Percentiles rank a stretch among this genome's conserved stretches.
These are phyloP conservation scores for Immersiporthe knoxdaviesiana DNA, from an alignment of 2,329 filamentous ascomycete species.

Conservation along the genomic window DNA sequence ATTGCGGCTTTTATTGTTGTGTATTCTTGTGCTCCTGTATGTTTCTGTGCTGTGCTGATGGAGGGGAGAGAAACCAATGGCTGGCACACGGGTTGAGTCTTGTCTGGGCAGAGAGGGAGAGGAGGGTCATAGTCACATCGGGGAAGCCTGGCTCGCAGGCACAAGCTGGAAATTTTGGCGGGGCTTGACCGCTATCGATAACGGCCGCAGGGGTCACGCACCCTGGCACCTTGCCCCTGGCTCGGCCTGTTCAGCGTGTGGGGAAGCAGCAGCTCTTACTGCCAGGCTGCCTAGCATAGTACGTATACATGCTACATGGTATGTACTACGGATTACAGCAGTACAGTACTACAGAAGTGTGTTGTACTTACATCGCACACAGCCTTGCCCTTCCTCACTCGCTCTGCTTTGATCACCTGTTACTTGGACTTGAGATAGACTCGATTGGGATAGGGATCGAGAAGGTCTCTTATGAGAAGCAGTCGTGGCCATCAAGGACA, in stretches of 20 bases:
- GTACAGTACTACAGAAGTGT: too few species aligned
- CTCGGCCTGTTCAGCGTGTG: neutral
- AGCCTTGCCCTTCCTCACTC: neutral
- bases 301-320: neutral
- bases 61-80: neutral
- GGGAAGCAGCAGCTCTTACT: neutral
- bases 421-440: neutral
- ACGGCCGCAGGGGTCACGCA: slow-evolving; percentile 11
- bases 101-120: neutral
- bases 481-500: neutral
- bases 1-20: slow-evolving; percentile 38
- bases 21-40: neutral
- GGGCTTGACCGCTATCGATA: slow-evolving; percentile 15
- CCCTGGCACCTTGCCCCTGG: neutral
- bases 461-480: too few species aligned
- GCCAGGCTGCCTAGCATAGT: neutral
- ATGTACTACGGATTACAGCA: neutral
- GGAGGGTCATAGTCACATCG: neutral
- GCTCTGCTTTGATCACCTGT: neutral
- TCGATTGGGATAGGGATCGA: neutral
- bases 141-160: slow-evolving; percentile 1
- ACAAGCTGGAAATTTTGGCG: slow-evolving; percentile 26
- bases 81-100: neutral
- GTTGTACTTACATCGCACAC: neutral
- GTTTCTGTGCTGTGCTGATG: neutral